Evolutionary conservation across 305 asterid genomes (phyloP).

Genomic region (Plantago coronopus): DNA sequence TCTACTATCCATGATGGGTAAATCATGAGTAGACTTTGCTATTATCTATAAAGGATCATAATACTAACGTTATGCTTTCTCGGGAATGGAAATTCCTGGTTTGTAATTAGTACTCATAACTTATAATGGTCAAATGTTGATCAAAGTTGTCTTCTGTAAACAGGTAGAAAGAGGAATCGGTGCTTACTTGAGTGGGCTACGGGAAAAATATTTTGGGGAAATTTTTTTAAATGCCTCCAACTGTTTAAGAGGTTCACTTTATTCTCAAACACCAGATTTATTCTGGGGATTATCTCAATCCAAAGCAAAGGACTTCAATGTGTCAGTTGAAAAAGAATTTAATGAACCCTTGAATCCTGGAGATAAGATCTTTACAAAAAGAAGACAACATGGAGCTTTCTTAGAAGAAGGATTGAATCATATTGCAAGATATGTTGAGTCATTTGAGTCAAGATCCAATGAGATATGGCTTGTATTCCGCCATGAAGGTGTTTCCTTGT

Average conservation of each 20-base stretch:
- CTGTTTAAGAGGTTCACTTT: slow-evolving; percentile 52
- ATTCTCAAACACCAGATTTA: slow-evolving; percentile 38
- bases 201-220: slow-evolving; percentile 97
- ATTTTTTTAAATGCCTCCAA: slow-evolving; percentile 75
- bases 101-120: too few species aligned
- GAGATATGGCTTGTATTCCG: slow-evolving; percentile 97
- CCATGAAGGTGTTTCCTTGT: slow-evolving; percentile 91
- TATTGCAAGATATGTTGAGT: slow-evolving; percentile 94
- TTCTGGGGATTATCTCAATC: slow-evolving; percentile 32
- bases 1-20: too few species aligned
- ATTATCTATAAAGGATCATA: too few species aligned
- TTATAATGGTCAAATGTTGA: slow-evolving; percentile 27
- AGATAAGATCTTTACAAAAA: slow-evolving; percentile 33
- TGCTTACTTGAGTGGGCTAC: slow-evolving; percentile 86
- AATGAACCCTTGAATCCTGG: slow-evolving; percentile 36
- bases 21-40: too few species aligned
- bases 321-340: slow-evolving; percentile 35
- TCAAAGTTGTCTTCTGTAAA: slow-evolving; percentile 31
- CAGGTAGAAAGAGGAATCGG: slow-evolving; percentile 91
- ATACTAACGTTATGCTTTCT: neutral
- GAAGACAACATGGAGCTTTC: slow-evolving; percentile 32
- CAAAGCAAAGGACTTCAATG: slow-evolving; percentile 29
- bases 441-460: slow-evolving; percentile 85
- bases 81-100: slow-evolving; percentile 4
- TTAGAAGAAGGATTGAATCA: slow-evolving; percentile 81